These are phyloP conservation scores for Rhinocladiella mackenziei DNA, from an alignment of 2,329 filamentous ascomycete species.

Conservation along the genomic window DNA sequence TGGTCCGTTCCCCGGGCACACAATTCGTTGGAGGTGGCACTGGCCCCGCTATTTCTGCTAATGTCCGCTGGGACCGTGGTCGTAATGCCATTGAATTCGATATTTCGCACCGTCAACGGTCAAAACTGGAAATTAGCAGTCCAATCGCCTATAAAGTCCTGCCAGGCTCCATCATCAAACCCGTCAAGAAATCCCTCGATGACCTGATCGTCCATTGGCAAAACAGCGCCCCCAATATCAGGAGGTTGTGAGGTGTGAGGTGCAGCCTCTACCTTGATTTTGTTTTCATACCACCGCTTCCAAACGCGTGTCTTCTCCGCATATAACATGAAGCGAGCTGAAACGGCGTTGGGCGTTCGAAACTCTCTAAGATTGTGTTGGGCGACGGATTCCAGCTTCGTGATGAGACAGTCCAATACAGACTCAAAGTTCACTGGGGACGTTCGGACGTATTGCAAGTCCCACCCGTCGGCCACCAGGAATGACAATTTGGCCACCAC, in stretches of 20 bases:
- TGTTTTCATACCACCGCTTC: constrained; percentile 21
- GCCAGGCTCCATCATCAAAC: constrained; percentile 17
- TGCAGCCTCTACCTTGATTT: constrained; percentile 17
- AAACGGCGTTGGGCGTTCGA: constrained; percentile 1
- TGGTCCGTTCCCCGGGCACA: too few species aligned
- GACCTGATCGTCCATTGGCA: constrained; percentile 2
- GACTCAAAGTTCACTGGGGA: constrained; percentile 26
- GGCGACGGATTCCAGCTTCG: constrained; percentile 24
- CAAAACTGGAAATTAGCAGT: constrained; percentile 9
- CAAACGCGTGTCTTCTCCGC: constrained; percentile 13
- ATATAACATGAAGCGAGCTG: constrained; percentile 13
- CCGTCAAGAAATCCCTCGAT: constrained; percentile 8
- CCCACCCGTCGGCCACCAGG: constrained; percentile 30
- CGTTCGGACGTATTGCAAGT: constrained; percentile 29
- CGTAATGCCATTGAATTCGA: too few species aligned
- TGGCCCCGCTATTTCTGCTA: too few species aligned
- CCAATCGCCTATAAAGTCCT: constrained; percentile 18
- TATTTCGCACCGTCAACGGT: too few species aligned
- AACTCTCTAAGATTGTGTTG: neutral
- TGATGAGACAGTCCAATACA: constrained; percentile 17
- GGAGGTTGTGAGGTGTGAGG: neutral
- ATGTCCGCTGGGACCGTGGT: too few species aligned
- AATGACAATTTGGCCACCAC: constrained; percentile 31
- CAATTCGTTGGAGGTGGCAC: too few species aligned
- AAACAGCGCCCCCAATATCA: neutral